Evolutionary conservation across 148 eudicot genomes (phyloP).

Genomic region (Fagopyrum esculentum): DNA sequence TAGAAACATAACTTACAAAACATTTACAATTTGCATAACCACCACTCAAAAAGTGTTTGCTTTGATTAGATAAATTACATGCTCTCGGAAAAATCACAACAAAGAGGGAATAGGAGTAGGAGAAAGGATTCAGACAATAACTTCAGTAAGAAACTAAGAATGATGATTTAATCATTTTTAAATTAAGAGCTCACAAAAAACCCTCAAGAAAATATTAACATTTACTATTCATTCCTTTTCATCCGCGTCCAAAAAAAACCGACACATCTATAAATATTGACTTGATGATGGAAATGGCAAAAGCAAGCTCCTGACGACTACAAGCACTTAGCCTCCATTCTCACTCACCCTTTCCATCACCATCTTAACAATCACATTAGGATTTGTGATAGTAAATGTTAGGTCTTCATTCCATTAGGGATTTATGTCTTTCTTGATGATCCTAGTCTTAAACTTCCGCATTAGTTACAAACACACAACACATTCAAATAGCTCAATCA

Average conservation of each 20-base stretch:
- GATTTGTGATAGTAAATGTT: constrained; percentile 58
- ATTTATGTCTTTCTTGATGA: constrained; percentile 53
- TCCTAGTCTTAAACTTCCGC: constrained; percentile 74
- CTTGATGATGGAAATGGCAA: too few species aligned
- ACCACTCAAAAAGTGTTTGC: constrained; percentile 19
- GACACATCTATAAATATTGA: too few species aligned
- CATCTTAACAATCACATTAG: constrained; percentile 38
- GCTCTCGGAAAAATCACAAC: constrained; percentile 21
- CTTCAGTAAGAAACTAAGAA: background rate
- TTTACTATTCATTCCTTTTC: constrained; percentile 15
- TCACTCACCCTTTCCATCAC: constrained; percentile 14
- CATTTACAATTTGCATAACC: constrained; percentile 26
- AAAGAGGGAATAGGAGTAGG: background rate
- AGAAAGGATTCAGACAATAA: background rate
- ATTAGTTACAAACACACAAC: background rate
- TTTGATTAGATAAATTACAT: constrained; percentile 12
- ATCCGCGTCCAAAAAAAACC: background rate
- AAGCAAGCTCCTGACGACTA: too few species aligned
- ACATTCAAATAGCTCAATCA: background rate
- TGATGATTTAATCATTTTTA: constrained; percentile 13
- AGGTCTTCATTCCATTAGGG: constrained; percentile 86
- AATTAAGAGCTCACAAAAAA: constrained; percentile 31
- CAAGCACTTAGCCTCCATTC: background rate
- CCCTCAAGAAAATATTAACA: constrained; percentile 26
- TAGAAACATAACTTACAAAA: constrained; percentile 22